A percentile compares a stretch with the other conserved stretches of the same genome.
Evolutionary conservation across 2,329 filamentous ascomycete genomes (phyloP).

Genomic region (Botryotinia narcissicola): DNA sequence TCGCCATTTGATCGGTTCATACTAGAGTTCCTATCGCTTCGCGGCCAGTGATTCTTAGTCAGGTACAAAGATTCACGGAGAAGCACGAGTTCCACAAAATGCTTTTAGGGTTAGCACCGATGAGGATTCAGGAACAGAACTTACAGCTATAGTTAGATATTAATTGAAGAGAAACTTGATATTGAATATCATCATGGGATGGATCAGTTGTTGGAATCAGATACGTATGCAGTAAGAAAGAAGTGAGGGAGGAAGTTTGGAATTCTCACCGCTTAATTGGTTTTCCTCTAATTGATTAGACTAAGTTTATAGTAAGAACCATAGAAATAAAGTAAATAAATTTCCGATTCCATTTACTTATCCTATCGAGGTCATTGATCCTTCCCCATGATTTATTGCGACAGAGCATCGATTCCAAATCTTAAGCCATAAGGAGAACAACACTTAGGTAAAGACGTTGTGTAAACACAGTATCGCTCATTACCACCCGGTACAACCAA

Average conservation of each 20-base stretch:
- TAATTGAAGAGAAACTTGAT: neutral
- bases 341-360: neutral
- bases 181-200: neutral
- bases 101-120: constrained; percentile 4
- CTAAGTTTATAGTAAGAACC: neutral
- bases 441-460: neutral
- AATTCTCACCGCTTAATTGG: neutral
- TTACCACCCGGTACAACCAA: neutral
- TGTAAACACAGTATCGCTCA: neutral
- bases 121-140: neutral
- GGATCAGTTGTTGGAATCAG: constrained; percentile 5
- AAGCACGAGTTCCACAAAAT: constrained; percentile 19
- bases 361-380: neutral
- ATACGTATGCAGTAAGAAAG: neutral
- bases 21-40: constrained; percentile 2
- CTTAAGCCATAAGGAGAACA: neutral
- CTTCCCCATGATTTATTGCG: neutral
- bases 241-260: neutral
- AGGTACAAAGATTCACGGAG: constrained; percentile 14
- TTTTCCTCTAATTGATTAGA: neutral
- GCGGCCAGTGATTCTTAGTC: constrained; percentile 14
- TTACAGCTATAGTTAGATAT: neutral
- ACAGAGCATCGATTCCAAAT: neutral
- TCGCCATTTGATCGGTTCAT: constrained; percentile 20
- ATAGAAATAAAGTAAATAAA: constrained; percentile 7